Evolutionary conservation across 2,329 filamentous ascomycete genomes (phyloP).

Genomic region (Venturia aucupariae): DNA sequence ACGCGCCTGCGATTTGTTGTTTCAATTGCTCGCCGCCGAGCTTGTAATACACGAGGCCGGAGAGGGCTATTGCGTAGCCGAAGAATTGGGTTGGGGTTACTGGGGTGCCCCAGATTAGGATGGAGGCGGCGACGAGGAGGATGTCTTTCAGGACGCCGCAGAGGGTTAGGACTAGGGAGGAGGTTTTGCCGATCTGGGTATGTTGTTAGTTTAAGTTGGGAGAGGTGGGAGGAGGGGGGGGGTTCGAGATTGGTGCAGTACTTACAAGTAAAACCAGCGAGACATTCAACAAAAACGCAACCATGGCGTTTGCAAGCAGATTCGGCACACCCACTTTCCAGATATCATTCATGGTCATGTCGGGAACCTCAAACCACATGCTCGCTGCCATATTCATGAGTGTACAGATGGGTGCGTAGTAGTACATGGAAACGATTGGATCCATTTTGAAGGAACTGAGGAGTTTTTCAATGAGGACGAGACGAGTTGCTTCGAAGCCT

Average conservation of each 20-base stretch:
- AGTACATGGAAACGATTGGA: conserved; percentile 20
- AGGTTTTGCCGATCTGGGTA: conserved; percentile 19
- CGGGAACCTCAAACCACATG: conserved; percentile 17
- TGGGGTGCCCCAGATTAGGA: conserved; percentile 19
- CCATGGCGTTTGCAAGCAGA: conserved; percentile 17
- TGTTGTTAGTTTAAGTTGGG: background rate
- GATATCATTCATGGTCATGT: conserved; percentile 16
- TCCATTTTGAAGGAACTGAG: conserved; percentile 20
- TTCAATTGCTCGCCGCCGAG: conserved; percentile 62
- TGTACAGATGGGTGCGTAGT: conserved; percentile 20
- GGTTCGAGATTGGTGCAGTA: background rate
- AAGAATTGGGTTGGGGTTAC: conserved; percentile 18
- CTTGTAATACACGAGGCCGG: conserved; percentile 64
- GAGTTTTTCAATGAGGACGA: conserved; percentile 19
- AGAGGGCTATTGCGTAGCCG: conserved; percentile 49
- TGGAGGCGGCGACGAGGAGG: conserved; percentile 20
- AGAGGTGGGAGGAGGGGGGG: background rate
- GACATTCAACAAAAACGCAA: conserved; percentile 19
- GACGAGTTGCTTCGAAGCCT: conserved; percentile 18
- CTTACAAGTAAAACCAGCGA: conserved; percentile 19
- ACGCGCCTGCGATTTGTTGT: conserved; percentile 28
- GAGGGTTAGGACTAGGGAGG: conserved; percentile 20
- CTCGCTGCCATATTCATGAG: conserved; percentile 18
- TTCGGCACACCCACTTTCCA: conserved; percentile 17
- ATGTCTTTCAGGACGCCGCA: conserved; percentile 21